A percentile compares a stretch with the other conserved stretches of the same genome.
phyloP scores from a whole-genome alignment of 805 yeast species.

The Saccharomycopsis fermentans region DNA sequence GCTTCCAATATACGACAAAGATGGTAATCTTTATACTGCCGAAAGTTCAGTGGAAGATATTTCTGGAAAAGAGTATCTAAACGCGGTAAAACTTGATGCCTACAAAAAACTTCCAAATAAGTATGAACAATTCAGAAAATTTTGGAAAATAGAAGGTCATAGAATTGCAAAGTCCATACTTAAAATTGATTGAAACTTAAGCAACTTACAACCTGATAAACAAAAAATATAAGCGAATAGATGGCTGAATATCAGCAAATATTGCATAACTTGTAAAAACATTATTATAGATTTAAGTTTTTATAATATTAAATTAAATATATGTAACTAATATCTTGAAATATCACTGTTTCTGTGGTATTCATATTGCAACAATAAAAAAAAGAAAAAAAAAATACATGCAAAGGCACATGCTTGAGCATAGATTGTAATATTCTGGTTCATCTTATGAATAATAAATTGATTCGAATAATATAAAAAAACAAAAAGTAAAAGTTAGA shows the following conservation, averaged over 20 bases:
- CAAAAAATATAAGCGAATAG: too few relatives aligned
- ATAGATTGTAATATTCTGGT: too few relatives aligned
- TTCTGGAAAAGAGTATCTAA: background rate
- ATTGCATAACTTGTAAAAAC: too few relatives aligned
- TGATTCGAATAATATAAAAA: too few relatives aligned
- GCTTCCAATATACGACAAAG: background rate
- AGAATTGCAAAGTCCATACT: background rate
- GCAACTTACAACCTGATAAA: too few relatives aligned
- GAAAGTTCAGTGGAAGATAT: too few relatives aligned
- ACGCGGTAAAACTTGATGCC: background rate
- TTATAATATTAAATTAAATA: background rate
- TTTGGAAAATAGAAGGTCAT: constrained; percentile 6
- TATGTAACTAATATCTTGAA: background rate
- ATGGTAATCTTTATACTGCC: background rate
- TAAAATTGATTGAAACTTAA: background rate
- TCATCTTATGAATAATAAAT: background rate
- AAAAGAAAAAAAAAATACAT: background rate
- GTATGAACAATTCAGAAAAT: background rate
- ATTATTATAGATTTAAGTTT: too few relatives aligned
- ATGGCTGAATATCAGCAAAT: too few relatives aligned
- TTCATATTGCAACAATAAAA: background rate
- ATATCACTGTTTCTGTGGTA: background rate
- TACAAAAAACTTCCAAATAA: background rate
- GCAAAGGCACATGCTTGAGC: background rate
- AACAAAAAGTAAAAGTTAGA: too few relatives aligned